Base-by-base conservation (phyloP, 2,329 filamentous ascomycete species). In the Zymoseptoria passerinii region DNA sequence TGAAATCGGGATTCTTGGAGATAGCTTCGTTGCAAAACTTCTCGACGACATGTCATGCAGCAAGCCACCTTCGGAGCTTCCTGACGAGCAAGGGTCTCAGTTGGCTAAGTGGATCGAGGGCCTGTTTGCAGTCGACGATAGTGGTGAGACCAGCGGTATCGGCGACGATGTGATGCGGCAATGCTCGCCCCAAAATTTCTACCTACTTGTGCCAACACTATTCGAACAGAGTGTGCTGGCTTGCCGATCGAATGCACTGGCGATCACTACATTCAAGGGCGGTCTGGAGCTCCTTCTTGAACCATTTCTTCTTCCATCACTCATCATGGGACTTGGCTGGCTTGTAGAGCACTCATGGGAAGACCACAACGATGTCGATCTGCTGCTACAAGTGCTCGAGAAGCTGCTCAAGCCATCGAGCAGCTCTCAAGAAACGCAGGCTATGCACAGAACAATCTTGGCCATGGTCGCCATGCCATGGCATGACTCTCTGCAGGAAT, bases 171-270 rank as follows among this genome's bases (percentile, higher is more conserved):
- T 92, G 7, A 89, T 92, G 83, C 86, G 88, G 8, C 88, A 87
- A 1, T 94, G 89, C 66, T 85, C 86, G 1, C 90, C 90, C 1
- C 89, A 92, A 68, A 85, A 91, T 48, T 94, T 94, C 69, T 92
- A 92, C 66, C 75, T 89, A 18, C 78, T 94, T 3, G 84, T 91
- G 13, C 87, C 90, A 1, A 87, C 88, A 0, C 75, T 94, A 0
- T 91, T 92, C 69, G 81, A 87, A 64, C 87, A 90, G 65, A 89
- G 87, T 49, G 82, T 90, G 0, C 76, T 87, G 40, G 89, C 88
- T 0, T 85, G 84, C 64, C 82, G 82, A n/a, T 79, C 80, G 1
- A 84, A 84, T 5, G 78, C 83, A 48, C 73, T 95, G 4, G 81
- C 81, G 0, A 82, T 90, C 50, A 86, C 91, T 48, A 83, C 80